Conservation (phyloP, 257 asterid genomes). For the Solanum sparsipilum region DNA sequence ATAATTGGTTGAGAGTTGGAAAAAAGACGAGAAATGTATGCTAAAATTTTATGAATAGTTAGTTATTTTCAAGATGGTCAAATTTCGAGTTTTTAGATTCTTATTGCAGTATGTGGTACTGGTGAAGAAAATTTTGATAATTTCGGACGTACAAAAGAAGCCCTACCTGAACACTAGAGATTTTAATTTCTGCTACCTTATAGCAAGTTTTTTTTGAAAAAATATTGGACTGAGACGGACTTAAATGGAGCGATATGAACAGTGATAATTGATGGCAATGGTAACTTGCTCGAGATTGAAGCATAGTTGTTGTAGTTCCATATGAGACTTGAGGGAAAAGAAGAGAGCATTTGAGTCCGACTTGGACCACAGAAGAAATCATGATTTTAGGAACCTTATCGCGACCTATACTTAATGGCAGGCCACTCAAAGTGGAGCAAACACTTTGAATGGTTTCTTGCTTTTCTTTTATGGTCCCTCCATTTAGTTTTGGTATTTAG, state of each 20-base stretch:
- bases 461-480: not conserved
- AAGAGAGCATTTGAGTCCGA: not conserved
- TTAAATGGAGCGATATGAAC: not conserved
- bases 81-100: not conserved
- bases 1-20: not conserved
- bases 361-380: not conserved
- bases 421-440: conserved; percentile 2
- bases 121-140: not conserved
- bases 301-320: not conserved
- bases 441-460: not conserved
- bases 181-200: not conserved
- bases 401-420: not conserved
- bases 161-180: not conserved
- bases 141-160: not conserved
- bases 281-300: not conserved
- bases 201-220: not conserved
- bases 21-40: not conserved
- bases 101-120: not conserved
- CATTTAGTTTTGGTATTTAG: not conserved
- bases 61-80: not conserved
- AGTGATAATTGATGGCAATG: not conserved
- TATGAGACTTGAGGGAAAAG: not conserved
- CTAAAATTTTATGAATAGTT: not conserved
- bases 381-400: not conserved
- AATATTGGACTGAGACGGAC: not conserved